A percentile compares a stretch with the other conserved stretches of the same genome.
Evolutionary conservation across 257 asterid species (phyloP).

Genomic region (Anisodus acutangulus): DNA sequence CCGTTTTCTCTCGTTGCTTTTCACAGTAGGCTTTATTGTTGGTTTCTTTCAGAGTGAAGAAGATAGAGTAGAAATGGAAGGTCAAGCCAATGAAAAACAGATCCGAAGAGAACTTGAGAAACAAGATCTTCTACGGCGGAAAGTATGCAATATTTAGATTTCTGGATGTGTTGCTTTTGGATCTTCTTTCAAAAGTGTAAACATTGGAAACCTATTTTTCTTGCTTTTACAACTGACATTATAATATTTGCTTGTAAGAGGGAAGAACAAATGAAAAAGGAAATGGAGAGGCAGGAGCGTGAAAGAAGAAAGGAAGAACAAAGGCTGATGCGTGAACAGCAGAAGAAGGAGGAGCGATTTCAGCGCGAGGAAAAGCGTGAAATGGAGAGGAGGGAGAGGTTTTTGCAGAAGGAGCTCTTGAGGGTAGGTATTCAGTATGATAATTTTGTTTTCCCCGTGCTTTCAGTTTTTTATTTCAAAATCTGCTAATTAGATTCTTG

Average conservation of each 20-base stretch:
- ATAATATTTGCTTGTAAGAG: slow-evolving; percentile 50
- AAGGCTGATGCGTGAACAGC: slow-evolving; percentile 80
- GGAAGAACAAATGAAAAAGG: slow-evolving; percentile 94
- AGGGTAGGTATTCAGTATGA: slow-evolving; percentile 49
- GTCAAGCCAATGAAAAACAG: slow-evolving; percentile 75
- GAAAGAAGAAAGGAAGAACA: slow-evolving; percentile 89
- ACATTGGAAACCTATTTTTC: neutral
- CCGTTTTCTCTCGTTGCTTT: slow-evolving; percentile 26
- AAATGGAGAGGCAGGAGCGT: slow-evolving; percentile 91
- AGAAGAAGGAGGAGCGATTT: slow-evolving; percentile 81
- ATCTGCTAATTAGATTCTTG: neutral
- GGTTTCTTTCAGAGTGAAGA: slow-evolving; percentile 65
- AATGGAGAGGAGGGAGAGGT: slow-evolving; percentile 92
- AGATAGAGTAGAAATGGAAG: slow-evolving; percentile 68
- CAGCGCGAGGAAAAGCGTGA: slow-evolving; percentile 99
- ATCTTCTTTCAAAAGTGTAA: neutral
- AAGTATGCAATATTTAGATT: slow-evolving; percentile 51
- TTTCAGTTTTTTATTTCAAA: neutral
- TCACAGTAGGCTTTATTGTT: slow-evolving; percentile 26
- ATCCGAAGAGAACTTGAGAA: slow-evolving; percentile 83
- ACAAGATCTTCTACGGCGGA: slow-evolving; percentile 75
- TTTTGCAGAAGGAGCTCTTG: slow-evolving; percentile 85
- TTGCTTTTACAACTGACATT: slow-evolving; percentile 37
- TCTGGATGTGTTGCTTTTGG: slow-evolving; percentile 25
- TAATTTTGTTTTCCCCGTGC: neutral